Base-by-base conservation (phyloP, 371 early-diverging fungal genomes). In the Chytridiales sp. region DNA sequence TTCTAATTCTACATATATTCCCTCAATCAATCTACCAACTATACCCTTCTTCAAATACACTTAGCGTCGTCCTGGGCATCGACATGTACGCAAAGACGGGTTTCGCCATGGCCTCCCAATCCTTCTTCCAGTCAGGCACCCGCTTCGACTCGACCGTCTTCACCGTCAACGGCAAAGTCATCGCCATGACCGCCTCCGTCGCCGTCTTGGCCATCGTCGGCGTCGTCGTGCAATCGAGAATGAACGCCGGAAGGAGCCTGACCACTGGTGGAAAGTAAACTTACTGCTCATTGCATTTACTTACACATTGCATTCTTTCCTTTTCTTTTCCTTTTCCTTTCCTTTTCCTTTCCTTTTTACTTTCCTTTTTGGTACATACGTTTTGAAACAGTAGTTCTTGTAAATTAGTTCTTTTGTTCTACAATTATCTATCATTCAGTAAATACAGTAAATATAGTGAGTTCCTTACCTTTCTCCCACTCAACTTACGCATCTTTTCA, bases 21-120 rank as follows among this genome's bases (percentile, higher is more conserved):
- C n/a, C n/a, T n/a, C n/a, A n/a, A n/a, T n/a, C n/a, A n/a, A n/a
- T n/a, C n/a, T n/a, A n/a, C n/a, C n/a, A n/a, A n/a, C n/a, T n/a
- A n/a, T n/a, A n/a, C n/a, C n/a, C n/a, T n/a, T n/a, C n/a, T n/a
- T n/a, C n/a, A n/a, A n/a, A n/a, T n/a, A n/a, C n/a, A 21, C 2
- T 2, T 27, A 53, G 58, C 15, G 40, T 64, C 42, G 22, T 64
- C n/a, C 53, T 64, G 32, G 75, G 75, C 0, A 42, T 72, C 34
- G 75, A 75, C 58, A 52, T 62, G 24, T 75, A 69, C 47, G 66
- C 66, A 9, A 11, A 51, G 9, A 61, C 61, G 15, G 75, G 75
- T 6, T 71, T 75, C 49, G 41, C 29, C 24, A 35, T 51, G n/a
- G 48, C 67, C 21, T 21, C 48, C n/a, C 60, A 55, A 24, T 27